These are phyloP conservation scores for Schizophyllum amplum DNA, from an alignment of 1,284 basidiomycete genomes.

Conservation along the genomic window DNA sequence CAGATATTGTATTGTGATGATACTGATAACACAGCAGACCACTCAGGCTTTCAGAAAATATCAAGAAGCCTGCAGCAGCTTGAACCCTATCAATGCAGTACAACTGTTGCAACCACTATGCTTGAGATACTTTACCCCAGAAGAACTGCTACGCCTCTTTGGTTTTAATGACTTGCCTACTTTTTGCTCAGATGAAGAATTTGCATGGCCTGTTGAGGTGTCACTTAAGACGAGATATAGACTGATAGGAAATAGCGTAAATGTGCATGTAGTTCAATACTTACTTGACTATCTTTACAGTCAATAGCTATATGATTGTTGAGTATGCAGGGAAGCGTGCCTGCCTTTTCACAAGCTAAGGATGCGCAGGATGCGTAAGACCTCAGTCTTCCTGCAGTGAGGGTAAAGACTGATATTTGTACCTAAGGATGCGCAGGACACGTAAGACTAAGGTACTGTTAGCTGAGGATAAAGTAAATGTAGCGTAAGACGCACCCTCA, in stretches of 20 bases:
- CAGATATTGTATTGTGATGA: slow-evolving; percentile 3
- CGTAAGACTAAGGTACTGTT: no score
- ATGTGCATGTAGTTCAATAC: slow-evolving; percentile 56
- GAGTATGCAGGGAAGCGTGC: no score
- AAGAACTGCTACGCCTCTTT: slow-evolving; percentile 63
- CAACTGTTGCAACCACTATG: slow-evolving; percentile 44
- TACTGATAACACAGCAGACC: slow-evolving; percentile 36
- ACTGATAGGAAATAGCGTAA: slow-evolving; percentile 74
- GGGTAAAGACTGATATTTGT: no score
- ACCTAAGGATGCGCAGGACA: no score
- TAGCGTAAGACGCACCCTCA: no score
- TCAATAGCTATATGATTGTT: no score
- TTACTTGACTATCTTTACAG: slow-evolving; percentile 47
- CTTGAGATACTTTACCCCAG: slow-evolving; percentile 66
- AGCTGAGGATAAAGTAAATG: no score
- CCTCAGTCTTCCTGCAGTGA: no score
- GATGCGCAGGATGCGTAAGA: no score
- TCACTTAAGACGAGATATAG: slow-evolving; percentile 63
- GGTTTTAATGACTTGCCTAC: slow-evolving; percentile 34
- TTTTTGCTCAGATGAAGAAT: slow-evolving; percentile 18
- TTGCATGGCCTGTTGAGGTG: slow-evolving; percentile 52
- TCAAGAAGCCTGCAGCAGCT: slow-evolving; percentile 30
- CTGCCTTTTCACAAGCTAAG: no score
- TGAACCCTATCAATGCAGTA: slow-evolving; percentile 32
- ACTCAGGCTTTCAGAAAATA: slow-evolving; percentile 51